A percentile compares a stretch with the other conserved stretches of the same genome.
These are phyloP conservation scores for Sordariomycetes sp. DNA, from an alignment of 2,329 filamentous ascomycete genomes.

Conservation along the genomic window DNA sequence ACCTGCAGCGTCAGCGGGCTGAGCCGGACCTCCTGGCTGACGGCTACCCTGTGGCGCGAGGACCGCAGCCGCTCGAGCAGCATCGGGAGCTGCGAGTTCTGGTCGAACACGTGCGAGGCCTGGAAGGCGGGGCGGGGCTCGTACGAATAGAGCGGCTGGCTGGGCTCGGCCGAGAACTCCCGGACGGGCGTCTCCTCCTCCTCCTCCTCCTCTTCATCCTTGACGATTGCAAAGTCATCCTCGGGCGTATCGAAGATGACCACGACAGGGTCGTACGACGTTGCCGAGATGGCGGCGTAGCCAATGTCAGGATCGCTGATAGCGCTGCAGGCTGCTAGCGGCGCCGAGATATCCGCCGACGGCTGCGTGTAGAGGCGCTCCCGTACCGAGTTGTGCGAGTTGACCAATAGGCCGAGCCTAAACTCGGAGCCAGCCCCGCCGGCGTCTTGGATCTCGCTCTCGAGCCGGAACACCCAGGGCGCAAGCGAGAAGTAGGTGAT, in stretches of 20 bases:
- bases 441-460: conserved; percentile 46
- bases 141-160: conserved; percentile 38
- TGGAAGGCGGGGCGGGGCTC: conserved; percentile 59
- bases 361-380: conserved; percentile 47
- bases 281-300: conserved; percentile 51
- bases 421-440: conserved; percentile 47
- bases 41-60: conserved; percentile 46
- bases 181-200: not conserved
- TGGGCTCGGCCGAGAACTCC: not conserved
- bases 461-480: conserved; percentile 54
- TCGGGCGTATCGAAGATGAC: conserved; percentile 51
- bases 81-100: conserved; percentile 41
- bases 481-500: conserved; percentile 50
- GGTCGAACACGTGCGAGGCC: conserved; percentile 48
- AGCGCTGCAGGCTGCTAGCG: conserved; percentile 41
- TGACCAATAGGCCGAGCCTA: conserved; percentile 47
- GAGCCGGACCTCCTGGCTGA: conserved; percentile 59
- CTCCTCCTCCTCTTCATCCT: not conserved
- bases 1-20: conserved; percentile 61
- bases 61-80: conserved; percentile 47
- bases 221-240: conserved; percentile 30
- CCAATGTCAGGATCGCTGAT: conserved; percentile 53
- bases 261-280: conserved; percentile 44
- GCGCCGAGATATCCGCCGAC: conserved; percentile 30
- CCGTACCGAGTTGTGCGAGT: conserved; percentile 43